A percentile compares a stretch with the other conserved stretches of the same genome.
These are phyloP conservation scores for Vanilla planifolia DNA, from an alignment of 106 monocot genomes.

Conservation along the genomic window DNA sequence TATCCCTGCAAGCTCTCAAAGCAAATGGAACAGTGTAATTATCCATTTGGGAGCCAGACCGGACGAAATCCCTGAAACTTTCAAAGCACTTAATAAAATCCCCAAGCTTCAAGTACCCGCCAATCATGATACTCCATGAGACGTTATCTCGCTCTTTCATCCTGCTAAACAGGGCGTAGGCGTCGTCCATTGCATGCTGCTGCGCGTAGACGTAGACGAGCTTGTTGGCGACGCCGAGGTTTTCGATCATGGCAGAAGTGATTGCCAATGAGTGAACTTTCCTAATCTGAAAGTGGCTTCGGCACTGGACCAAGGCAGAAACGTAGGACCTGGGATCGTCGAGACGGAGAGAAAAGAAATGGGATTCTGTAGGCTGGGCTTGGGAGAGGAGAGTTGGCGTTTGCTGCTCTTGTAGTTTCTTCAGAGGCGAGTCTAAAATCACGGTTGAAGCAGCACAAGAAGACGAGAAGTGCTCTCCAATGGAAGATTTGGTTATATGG, in stretches of 20 bases:
- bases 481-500: no score
- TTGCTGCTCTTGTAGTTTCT: no score
- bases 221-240: conserved; percentile 45
- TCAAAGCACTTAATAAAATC: conserved; percentile 26
- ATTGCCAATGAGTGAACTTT: conserved; percentile 37
- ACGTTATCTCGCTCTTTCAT: conserved; percentile 36
- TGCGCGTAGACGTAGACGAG: conserved; percentile 33
- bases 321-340: conserved; percentile 35
- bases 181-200: conserved; percentile 16
- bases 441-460: no score
- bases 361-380: background rate
- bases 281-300: conserved; percentile 20
- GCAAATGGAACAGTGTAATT: conserved; percentile 50
- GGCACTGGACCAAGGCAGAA: conserved; percentile 30
- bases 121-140: conserved; percentile 52
- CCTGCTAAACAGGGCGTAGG: conserved; percentile 23
- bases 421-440: no score
- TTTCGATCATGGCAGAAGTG: conserved; percentile 18
- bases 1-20: conserved; percentile 39
- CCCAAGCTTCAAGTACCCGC: conserved; percentile 36
- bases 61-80: conserved; percentile 31
- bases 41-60: conserved; percentile 31
- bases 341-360: conserved; percentile 1
- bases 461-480: no score
- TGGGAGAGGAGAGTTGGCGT: background rate